These are phyloP conservation scores for Pleurotus sapidus DNA, from an alignment of 768 basidiomycete species.

Conservation along the genomic window DNA sequence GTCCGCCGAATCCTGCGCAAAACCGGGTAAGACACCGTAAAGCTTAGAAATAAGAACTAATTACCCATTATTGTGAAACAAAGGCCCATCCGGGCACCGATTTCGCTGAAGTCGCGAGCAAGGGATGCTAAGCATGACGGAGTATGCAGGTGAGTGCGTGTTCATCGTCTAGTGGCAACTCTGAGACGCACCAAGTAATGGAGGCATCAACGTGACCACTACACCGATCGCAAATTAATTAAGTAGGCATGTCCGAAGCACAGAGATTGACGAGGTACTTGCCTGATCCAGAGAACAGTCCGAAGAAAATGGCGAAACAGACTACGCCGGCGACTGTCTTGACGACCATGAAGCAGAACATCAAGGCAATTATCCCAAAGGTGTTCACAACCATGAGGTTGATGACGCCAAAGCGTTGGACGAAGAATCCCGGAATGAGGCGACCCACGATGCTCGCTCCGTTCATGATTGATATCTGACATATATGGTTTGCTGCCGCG, in stretches of 20 bases:
- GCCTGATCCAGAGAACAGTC: constrained; percentile 44
- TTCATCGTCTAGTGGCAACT: too few species aligned
- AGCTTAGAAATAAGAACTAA: not conserved
- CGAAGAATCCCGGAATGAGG: constrained; percentile 40
- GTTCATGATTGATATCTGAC: constrained; percentile 51
- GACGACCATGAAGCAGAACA: constrained; percentile 40
- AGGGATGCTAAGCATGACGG: constrained; percentile 21
- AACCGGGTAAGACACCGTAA: not conserved
- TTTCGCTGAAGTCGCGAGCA: constrained; percentile 38
- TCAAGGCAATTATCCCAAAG: constrained; percentile 28
- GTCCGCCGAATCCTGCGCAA: constrained; percentile 19
- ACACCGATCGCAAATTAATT: not conserved
- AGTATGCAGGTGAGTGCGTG: not conserved
- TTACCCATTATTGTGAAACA: constrained; percentile 40
- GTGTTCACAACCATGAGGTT: constrained; percentile 37
- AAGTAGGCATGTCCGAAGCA: not conserved
- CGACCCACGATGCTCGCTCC: constrained; percentile 51
- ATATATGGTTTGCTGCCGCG: not conserved
- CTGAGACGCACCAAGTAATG: constrained; percentile 23
- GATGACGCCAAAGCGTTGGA: constrained; percentile 38
- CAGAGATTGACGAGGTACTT: constrained; percentile 12
- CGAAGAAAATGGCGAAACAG: constrained; percentile 39
- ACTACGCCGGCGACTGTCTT: constrained; percentile 28
- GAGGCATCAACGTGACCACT: constrained; percentile 25
- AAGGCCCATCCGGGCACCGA: constrained; percentile 48